Conservation (phyloP, 495 filamentous ascomycete genomes). For the Podospora sp. region DNA sequence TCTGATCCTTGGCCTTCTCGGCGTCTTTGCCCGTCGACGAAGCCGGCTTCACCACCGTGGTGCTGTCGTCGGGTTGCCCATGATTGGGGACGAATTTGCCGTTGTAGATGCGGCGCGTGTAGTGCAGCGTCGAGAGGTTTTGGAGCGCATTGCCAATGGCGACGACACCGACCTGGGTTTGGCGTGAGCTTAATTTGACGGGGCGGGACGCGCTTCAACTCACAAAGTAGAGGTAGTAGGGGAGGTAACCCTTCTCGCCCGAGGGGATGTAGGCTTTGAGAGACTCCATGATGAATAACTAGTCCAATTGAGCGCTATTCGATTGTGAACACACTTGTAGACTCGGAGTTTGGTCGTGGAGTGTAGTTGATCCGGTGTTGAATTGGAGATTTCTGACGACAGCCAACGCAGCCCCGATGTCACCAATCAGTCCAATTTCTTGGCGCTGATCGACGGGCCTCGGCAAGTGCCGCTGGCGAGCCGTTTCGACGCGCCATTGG, state of each 20-base stretch:
- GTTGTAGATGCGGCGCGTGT: conserved; percentile 76
- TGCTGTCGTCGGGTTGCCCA: conserved; percentile 49
- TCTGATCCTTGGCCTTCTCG: conserved; percentile 55
- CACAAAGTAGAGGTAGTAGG: conserved; percentile 54
- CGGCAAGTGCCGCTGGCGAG: neutral
- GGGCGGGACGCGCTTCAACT: conserved; percentile 21
- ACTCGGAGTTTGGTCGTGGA: neutral
- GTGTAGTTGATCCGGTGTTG: neutral
- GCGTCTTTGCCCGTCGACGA: conserved; percentile 51
- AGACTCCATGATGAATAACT: conserved; percentile 37
- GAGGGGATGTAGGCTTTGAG: conserved; percentile 43
- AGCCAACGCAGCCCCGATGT: no score
- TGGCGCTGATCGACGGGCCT: neutral
- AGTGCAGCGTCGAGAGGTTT: conserved; percentile 71
- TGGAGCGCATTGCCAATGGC: conserved; percentile 82
- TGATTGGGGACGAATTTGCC: conserved; percentile 52
- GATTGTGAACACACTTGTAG: neutral
- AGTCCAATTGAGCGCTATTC: neutral
- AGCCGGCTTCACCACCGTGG: conserved; percentile 45
- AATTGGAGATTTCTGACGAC: neutral
- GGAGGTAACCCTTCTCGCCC: conserved; percentile 48
- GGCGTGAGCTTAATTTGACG: conserved; percentile 8
- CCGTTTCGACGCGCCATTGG: neutral
- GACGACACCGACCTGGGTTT: conserved; percentile 66
- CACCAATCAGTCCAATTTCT: no score